A percentile compares a stretch with the other conserved stretches of the same genome.
These are phyloP conservation scores for Thraustotheca clavata DNA, from an alignment of 352 stramenopile genomes.

Conservation along the genomic window DNA sequence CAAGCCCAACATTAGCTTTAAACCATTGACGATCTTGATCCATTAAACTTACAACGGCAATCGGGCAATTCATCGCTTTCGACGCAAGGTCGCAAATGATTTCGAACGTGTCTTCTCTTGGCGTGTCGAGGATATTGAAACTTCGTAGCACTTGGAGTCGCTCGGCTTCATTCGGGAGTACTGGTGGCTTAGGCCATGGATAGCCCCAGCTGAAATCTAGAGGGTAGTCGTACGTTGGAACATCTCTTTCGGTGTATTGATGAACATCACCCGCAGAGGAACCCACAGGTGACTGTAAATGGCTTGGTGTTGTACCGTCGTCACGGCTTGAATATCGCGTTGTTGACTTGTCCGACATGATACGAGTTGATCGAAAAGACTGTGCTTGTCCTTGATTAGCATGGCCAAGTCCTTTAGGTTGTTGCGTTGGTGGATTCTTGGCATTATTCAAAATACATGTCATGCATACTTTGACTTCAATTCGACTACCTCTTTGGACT, in stretches of 20 bases:
- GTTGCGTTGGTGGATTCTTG: conserved; percentile 7
- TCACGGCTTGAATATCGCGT: conserved; percentile 3
- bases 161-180: conserved; percentile 40
- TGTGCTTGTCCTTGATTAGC: neutral
- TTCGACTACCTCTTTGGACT: conserved; percentile 39
- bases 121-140: conserved; percentile 51
- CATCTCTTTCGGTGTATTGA: conserved; percentile 20
- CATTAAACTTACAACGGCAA: conserved; percentile 29
- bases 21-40: conserved; percentile 11
- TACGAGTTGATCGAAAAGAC: conserved; percentile 26
- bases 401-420: neutral
- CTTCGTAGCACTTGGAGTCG: conserved; percentile 41
- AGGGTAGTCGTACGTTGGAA: conserved; percentile 16
- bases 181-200: conserved; percentile 60
- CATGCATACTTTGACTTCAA: conserved; percentile 70
- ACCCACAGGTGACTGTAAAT: conserved; percentile 21
- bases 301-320: neutral
- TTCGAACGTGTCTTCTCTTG: conserved; percentile 52
- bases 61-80: conserved; percentile 47
- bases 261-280: conserved; percentile 20
- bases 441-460: conserved; percentile 58
- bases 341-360: conserved; percentile 25
- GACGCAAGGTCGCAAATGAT: conserved; percentile 76
- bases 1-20: conserved; percentile 5
- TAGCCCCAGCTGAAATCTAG: conserved; percentile 38